Evolutionary conservation across 768 basidiomycete genomes (phyloP), one percentile per base, ranked within the genome.

Genomic region (Rhodotorula kratochvilovae): DNA sequence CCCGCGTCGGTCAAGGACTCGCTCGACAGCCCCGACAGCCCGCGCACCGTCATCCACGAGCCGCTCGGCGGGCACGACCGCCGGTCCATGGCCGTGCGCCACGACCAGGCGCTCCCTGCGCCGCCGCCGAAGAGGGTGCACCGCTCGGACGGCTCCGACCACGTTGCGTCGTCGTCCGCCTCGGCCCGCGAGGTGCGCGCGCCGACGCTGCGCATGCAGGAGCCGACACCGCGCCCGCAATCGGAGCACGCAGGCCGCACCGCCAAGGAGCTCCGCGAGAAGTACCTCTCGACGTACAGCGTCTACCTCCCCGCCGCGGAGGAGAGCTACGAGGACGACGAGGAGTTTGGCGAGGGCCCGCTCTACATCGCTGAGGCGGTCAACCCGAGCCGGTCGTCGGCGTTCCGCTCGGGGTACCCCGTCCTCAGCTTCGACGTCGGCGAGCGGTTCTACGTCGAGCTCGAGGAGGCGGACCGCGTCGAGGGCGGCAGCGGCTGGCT

Each of bases 401-500:
- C 60, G 17, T 63, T 59, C 48, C 60, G 70, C 25, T 61, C 60
- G 3, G 70, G 73, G 1, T 75, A 71, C 46, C 64, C 70, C 2
- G 42, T 75, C 21, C 46, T 68, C 16, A 42, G 60, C n/a, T 71
- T 66, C 31, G 63, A 66, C 5, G 53, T 63, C 11, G 65, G 63
- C 23, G 67, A 71, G 23, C 46, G 42, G 3, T 19, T 75, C 45
- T 35, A 62, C 29, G 70, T 75, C 61, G 67, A 68, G 46, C 64
- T 66, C 35, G 73, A 75, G 50, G 73, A 75, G 54, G 70, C 73
- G 5, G 73, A 75, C 51, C 33, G 58, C 17, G 70, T 64, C 13
- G 67, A 71, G 56, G 73, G 73, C 13, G 73, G 73, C 1, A 42
- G 63, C n/a, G 73, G 73, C 0, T 75, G 73, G 73, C 61, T 75